Base-by-base conservation (phyloP, 106 monocot species). In the Allium sativum region DNA sequence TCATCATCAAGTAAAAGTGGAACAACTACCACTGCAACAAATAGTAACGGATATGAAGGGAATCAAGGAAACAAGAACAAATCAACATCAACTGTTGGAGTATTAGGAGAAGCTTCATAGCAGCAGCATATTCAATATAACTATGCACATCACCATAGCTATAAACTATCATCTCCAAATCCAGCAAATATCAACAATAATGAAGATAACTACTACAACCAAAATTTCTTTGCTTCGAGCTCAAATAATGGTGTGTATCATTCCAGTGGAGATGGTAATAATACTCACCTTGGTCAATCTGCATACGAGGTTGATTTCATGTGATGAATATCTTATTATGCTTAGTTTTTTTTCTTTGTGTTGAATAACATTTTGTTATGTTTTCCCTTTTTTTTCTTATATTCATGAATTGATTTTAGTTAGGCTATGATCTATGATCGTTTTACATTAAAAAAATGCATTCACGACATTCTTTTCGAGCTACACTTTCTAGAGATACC, bases 221-320 rank as follows among this genome's bases (percentile, higher is more conserved):
- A 64, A 44, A 50, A 31, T 9, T n/a, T 64, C 10, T 64, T 64
- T 51, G 64, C 48, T 15, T 64, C 64, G 4, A 50, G 64, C 64
- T 48, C 48, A 21, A 48, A 51, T 12, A 17, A 8, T 12, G 64
- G 14, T 1, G 47, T 50, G 51, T 48, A 12, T 40, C 64, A 64
- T 8, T 50, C 48, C 13, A 48, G 14, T 42, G 21, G 21, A 0
- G 61, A 61, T 45, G 45, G 46, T 18, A 17, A 62, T 12, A 44
- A 46, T 20, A 18, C 21, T 0, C 62, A 62, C 47, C 44, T 62
- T 6, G 50, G 64, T 51, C 64, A 64, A 50, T 15, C 64, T 50
- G 40, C 51, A 31, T 64, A 48, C 6, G 48, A 64, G 50, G 64
- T 64, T 64, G 64, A 64, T 50, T 64, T 64, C 50, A 64, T 64